These are phyloP conservation scores for Colletotrichum simmondsii DNA, from an alignment of 2,329 filamentous ascomycete species.

Conservation along the genomic window DNA sequence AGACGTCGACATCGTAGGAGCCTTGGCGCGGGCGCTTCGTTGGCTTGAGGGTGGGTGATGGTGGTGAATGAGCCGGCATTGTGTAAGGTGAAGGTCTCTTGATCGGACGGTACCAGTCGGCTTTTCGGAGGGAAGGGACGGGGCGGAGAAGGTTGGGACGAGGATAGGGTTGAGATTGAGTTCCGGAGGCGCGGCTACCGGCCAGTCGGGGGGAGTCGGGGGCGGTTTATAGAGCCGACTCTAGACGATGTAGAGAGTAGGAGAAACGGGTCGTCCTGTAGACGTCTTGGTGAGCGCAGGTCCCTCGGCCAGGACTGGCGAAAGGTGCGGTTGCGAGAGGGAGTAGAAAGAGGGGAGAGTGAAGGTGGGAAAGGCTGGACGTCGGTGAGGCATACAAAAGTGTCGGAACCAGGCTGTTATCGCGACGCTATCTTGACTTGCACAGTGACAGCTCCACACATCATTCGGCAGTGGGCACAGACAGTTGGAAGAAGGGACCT, in stretches of 20 bases:
- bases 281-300: background rate
- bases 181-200: background rate
- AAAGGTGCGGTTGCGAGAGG: background rate
- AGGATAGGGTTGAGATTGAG: background rate
- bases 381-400: constrained; percentile 25
- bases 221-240: background rate
- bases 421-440: constrained; percentile 32
- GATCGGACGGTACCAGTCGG: background rate
- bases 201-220: background rate
- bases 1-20: constrained; percentile 59
- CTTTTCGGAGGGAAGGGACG: background rate
- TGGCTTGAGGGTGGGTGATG: constrained; percentile 62
- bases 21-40: constrained; percentile 68
- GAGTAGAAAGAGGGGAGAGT: background rate
- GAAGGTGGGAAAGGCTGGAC: constrained; percentile 1
- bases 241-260: constrained; percentile 5
- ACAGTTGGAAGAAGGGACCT: constrained; percentile 15
- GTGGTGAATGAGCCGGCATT: constrained; percentile 61
- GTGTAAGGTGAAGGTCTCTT: constrained; percentile 13
- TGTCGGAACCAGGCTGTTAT: constrained; percentile 19
- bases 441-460: constrained; percentile 28
- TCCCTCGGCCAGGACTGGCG: background rate
- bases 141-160: background rate
- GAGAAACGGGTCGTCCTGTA: background rate
- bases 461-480: constrained; percentile 20